Conservation (phyloP, 352 stramenopile species). For the Phytophthora hybrid region DNA sequence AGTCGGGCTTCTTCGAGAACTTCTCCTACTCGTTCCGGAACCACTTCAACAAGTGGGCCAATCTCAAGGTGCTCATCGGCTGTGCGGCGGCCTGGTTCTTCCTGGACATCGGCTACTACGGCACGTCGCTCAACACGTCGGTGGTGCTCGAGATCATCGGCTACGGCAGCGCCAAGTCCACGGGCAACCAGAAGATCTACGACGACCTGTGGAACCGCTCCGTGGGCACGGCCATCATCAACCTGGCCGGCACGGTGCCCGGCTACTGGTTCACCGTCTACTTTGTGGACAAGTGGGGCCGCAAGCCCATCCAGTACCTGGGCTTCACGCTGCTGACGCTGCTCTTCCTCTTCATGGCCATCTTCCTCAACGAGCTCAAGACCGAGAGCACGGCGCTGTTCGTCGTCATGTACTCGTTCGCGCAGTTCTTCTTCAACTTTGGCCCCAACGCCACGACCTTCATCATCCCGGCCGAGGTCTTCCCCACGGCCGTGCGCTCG, state of each 20-base stretch:
- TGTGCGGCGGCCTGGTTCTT: conserved; percentile 67
- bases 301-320: conserved; percentile 71
- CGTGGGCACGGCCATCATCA: conserved; percentile 55
- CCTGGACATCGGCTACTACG: conserved; percentile 71
- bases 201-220: conserved; percentile 54
- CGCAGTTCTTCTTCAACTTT: conserved; percentile 77
- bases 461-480: conserved; percentile 87
- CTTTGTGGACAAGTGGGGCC: conserved; percentile 61
- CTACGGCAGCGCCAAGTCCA: conserved; percentile 43
- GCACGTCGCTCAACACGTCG: conserved; percentile 59
- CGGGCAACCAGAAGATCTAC: conserved; percentile 59
- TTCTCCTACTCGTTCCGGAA: conserved; percentile 47
- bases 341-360: conserved; percentile 59
- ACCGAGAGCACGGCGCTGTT: conserved; percentile 45
- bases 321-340: conserved; percentile 55
- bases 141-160: conserved; percentile 55
- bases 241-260: conserved; percentile 58
- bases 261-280: conserved; percentile 77
- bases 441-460: conserved; percentile 86
- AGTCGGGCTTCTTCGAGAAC: conserved; percentile 49
- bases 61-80: conserved; percentile 58
- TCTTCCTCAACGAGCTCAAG: conserved; percentile 57
- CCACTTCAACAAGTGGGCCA: conserved; percentile 50
- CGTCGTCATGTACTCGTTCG: conserved; percentile 62
- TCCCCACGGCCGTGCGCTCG: conserved; percentile 83